Base-by-base conservation (phyloP, 371 early-diverging fungal genomes). In the Dichotomocladium elegans region DNA sequence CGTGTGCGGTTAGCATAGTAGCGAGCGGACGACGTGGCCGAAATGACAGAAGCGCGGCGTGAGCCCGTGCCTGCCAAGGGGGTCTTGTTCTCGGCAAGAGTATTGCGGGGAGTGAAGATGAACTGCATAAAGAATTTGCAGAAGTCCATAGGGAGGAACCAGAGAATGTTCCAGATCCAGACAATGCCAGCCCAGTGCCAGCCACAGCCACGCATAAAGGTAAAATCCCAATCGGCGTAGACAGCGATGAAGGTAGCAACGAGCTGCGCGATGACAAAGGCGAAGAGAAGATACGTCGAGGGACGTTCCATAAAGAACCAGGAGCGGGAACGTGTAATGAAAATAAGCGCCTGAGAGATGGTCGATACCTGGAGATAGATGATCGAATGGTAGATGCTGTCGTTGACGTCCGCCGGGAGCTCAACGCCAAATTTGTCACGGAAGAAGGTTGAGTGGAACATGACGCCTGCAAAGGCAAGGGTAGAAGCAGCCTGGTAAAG, bases 151-250 rank as follows among this genome's bases (percentile, higher is more conserved):
- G 87, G 87, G 54, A 82, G 57, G 53, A 82, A 87, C 87, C 87
- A 87, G 49, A 87, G 58, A 48, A 87, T 74, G 72, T 87, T 85
- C 85, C 85, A 87, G 61, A 87, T 68, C 87, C 87, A 87, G 51
- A 78, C 84, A 46, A 76, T 76, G 51, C 78, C 79, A 34, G 70
- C 81, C 77, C 74, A 74, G 8, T 60, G 55, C 80, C 80, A 80
- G 31, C 80, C 80, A 57, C 76, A 76, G 40, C 80, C 80, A 56
- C 67, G 52, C 28, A 81, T 77, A 27, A 69, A 47, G 25, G 81
- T 81, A 58, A 81, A 81, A 41, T 75, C 79, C 81, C 81, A 81
- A 63, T 81, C 55, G 51, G 81, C 80, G 49, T 80, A 80, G 41
- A 77, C 77, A n/a, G 80, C 66, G 47, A 80, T 80, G 27, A 80